Conservation (phyloP, 2,329 filamentous ascomycete genomes). For the Sclerotinia borealis region DNA sequence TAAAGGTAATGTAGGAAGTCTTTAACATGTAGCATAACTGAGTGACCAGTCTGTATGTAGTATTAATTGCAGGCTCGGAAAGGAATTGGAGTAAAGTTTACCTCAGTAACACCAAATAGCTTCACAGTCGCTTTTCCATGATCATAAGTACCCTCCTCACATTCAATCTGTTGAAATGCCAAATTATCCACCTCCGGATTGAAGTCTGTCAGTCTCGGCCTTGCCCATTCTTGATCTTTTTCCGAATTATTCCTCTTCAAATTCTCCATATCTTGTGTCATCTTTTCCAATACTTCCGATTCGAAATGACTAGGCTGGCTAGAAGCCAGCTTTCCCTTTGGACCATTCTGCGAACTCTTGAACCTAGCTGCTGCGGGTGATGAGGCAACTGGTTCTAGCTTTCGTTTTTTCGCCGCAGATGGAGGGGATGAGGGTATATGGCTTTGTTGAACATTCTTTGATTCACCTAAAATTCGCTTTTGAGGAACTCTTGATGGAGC, state of each 20-base stretch:
- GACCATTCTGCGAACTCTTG: conserved; percentile 57
- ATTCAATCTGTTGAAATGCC: conserved; percentile 94
- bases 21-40: conserved; percentile 88
- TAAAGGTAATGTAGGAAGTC: conserved; percentile 97
- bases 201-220: conserved; percentile 56
- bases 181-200: conserved; percentile 61
- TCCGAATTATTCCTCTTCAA: conserved; percentile 84
- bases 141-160: conserved; percentile 77
- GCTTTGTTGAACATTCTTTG: conserved; percentile 52
- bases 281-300: conserved; percentile 87
- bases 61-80: conserved; percentile 16
- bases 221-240: conserved; percentile 87
- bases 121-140: conserved; percentile 76
- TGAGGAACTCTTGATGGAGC: conserved; percentile 48
- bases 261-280: conserved; percentile 86
- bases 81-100: conserved; percentile 30
- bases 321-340: conserved; percentile 58
- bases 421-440: conserved; percentile 46
- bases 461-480: conserved; percentile 67
- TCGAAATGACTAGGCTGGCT: conserved; percentile 86
- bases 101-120: conserved; percentile 87
- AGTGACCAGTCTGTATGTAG: conserved; percentile 60
- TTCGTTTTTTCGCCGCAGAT: conserved; percentile 65
- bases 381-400: conserved; percentile 56
- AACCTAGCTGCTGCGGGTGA: conserved; percentile 52